These are phyloP conservation scores for Monilinia laxa DNA, from an alignment of 2,329 filamentous ascomycete species.

Conservation along the genomic window DNA sequence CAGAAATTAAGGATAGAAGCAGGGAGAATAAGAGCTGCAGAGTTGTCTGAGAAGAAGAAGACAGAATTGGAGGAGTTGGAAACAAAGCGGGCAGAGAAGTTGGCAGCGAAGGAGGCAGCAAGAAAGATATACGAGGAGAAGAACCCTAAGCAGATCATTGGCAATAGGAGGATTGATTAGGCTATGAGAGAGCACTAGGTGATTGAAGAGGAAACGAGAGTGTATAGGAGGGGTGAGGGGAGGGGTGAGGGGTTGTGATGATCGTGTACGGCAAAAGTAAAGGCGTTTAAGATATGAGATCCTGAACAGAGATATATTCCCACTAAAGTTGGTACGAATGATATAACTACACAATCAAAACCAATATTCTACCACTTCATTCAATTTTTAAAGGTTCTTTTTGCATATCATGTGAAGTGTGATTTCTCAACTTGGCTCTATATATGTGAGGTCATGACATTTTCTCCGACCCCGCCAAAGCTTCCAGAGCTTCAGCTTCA, in stretches of 20 bases:
- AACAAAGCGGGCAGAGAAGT: constrained; percentile 5
- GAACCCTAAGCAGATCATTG: constrained; percentile 14
- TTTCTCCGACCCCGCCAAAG: constrained; percentile 24
- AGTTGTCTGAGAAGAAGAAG: background rate
- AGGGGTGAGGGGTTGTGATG: background rate
- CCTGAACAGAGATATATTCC: constrained; percentile 18
- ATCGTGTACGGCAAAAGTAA: constrained; percentile 28
- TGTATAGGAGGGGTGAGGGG: background rate
- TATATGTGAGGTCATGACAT: constrained; percentile 18
- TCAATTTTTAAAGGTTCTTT: background rate
- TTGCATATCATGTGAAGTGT: background rate
- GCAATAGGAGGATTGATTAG: constrained; percentile 4
- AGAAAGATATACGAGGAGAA: constrained; percentile 17
- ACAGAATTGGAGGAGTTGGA: background rate
- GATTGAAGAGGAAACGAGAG: background rate
- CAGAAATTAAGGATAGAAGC: constrained; percentile 16
- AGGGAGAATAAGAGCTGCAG: constrained; percentile 1
- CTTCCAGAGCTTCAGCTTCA: constrained; percentile 13
- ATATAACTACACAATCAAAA: constrained; percentile 26
- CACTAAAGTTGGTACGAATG: constrained; percentile 8
- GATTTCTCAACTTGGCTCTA: too few relatives aligned
- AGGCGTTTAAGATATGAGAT: constrained; percentile 32
- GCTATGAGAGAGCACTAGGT: background rate
- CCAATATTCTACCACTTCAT: constrained; percentile 16
- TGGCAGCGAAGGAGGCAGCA: constrained; percentile 4